These are phyloP conservation scores for Leptographium flavum DNA, from an alignment of 2,329 filamentous ascomycete species.

Conservation along the genomic window DNA sequence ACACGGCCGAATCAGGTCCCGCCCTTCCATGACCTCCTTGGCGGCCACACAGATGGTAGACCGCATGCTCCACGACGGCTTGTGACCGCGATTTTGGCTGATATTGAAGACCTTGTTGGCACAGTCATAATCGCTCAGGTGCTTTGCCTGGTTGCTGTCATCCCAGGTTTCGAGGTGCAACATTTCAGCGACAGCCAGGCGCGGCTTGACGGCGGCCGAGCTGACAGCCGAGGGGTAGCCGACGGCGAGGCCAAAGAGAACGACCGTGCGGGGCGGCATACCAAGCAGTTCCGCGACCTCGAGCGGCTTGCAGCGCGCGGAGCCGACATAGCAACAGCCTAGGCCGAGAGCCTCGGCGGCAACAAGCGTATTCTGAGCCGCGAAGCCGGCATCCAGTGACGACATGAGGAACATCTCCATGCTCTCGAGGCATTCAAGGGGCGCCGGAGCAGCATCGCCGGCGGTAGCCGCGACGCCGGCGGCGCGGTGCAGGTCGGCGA, in stretches of 20 bases:
- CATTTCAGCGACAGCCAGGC: conserved; percentile 15
- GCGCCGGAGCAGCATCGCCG: background rate
- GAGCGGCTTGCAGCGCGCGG: conserved; percentile 15
- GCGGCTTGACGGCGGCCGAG: conserved; percentile 16
- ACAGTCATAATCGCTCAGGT: conserved; percentile 14
- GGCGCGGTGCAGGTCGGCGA: conserved; percentile 18
- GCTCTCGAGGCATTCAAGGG: conserved; percentile 15
- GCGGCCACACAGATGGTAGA: conserved; percentile 16
- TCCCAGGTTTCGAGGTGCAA: conserved; percentile 16
- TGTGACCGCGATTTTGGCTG: conserved; percentile 12
- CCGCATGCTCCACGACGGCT: conserved; percentile 16
- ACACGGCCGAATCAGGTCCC: conserved; percentile 14
- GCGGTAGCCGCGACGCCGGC: conserved; percentile 12
- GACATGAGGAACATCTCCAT: conserved; percentile 20
- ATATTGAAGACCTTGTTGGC: conserved; percentile 15
- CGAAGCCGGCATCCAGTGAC: conserved; percentile 17
- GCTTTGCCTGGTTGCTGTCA: conserved; percentile 9
- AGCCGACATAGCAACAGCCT: conserved; percentile 19
- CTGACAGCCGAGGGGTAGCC: conserved; percentile 13
- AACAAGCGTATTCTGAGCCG: conserved; percentile 17
- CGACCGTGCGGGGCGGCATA: conserved; percentile 17
- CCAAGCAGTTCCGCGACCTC: conserved; percentile 16
- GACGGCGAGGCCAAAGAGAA: conserved; percentile 17
- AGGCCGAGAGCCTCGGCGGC: conserved; percentile 19
- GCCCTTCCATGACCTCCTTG: conserved; percentile 15